Base-by-base conservation (phyloP, 805 yeast genomes). In the Lipomyces sp. region DNA sequence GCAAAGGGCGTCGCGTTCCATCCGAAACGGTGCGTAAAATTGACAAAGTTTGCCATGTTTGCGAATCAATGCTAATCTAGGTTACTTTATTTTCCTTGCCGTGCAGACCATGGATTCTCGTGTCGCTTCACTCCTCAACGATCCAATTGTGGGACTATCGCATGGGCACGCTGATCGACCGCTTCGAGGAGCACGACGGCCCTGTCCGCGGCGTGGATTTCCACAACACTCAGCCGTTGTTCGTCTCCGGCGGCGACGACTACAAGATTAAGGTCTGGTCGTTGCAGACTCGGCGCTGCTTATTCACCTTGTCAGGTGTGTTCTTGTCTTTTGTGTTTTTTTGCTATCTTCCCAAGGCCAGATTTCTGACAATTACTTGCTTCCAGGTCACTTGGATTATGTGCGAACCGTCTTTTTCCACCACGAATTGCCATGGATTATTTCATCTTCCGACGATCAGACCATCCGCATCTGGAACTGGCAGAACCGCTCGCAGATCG, bases 401-500 rank as follows among this genome's bases (percentile, higher is more conserved):
- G 86, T 93, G 51, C 81, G 99, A 68, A 86, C 95, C 16, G 97
- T 88, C 21, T 86, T 82, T 59, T 93, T 93, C 80, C 99, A 93
- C 73, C 84, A 82, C 63, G 96, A 89, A 68, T 76, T 93, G 67
- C 99, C 99, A 7, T 93, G 98, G 98, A 86, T 93, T 65, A 81
- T 93, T 53, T 84, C 96, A 23, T 83, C 93, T 55, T 87, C 96
- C 39, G 99, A 93, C 70, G 99, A 93, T 74, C 98, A 93, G 72
- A 93, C 99, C 29, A 89, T 95, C 59, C 80, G 99, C 68, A 91
- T 93, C 60, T 93, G 99, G 99, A 95, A 93, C 73, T 93, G 98
- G 98, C 98, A 95, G 74, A 90, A 90, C 68, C 82, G 98, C 62
- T 91, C 89, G 68, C 98, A 93, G 64, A 85, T 93, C 65, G 98